phyloP scores from a whole-genome alignment of 2,329 filamentous ascomycete genomes.

The Phyllosticta citribraziliensis region DNA sequence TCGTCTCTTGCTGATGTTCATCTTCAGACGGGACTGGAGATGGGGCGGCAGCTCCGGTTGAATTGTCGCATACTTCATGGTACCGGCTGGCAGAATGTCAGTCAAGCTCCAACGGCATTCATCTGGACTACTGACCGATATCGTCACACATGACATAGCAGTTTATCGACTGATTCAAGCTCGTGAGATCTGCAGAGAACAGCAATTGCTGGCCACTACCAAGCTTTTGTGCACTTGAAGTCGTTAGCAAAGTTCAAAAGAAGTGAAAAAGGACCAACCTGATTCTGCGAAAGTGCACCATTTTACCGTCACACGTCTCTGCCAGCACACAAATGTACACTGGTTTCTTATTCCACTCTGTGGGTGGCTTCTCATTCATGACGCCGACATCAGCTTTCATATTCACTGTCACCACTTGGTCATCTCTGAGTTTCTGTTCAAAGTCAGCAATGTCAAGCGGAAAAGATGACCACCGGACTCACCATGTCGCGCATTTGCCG shows the following conservation, averaged over 20 bases:
- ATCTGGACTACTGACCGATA: constrained; percentile 46
- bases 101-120: neutral
- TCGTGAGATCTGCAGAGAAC: constrained; percentile 48
- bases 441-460: constrained; percentile 12
- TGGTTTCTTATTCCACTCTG: constrained; percentile 52
- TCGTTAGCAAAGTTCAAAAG: neutral
- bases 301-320: constrained; percentile 57
- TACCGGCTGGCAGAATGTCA: constrained; percentile 39
- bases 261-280: constrained; percentile 30
- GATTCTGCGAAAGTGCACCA: constrained; percentile 59
- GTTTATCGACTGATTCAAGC: constrained; percentile 48
- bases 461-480: neutral
- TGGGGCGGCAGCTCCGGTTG: constrained; percentile 38
- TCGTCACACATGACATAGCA: constrained; percentile 77
- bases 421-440: constrained; percentile 12
- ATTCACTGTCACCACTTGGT: constrained; percentile 44
- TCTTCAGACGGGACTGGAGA: constrained; percentile 26
- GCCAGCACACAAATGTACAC: constrained; percentile 66
- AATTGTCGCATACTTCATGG: constrained; percentile 43
- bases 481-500: constrained; percentile 40
- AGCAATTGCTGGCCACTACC: constrained; percentile 50
- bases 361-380: constrained; percentile 53
- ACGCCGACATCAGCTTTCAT: constrained; percentile 62
- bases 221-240: constrained; percentile 53
- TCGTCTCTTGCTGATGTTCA: constrained; percentile 21